phyloP scores from a whole-genome alignment of 1,284 basidiomycete genomes.

The Sphagnurus paluster region DNA sequence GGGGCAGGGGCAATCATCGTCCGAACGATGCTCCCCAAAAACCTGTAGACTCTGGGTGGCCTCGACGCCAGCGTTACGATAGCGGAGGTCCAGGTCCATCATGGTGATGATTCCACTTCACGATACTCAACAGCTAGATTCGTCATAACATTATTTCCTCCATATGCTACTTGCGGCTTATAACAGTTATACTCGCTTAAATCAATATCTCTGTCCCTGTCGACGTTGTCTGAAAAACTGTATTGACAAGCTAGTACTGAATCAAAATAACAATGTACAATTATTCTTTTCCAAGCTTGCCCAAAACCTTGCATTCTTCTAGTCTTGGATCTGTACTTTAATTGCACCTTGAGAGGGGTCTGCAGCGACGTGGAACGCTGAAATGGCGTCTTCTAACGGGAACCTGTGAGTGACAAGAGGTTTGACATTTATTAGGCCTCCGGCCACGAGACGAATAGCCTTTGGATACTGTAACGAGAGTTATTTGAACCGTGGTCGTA shows the following conservation, averaged over 20 bases:
- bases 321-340: constrained; percentile 63
- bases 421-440: constrained; percentile 74
- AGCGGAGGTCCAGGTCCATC: constrained; percentile 25
- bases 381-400: constrained; percentile 71
- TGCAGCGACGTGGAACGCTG: constrained; percentile 78
- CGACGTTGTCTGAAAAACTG: constrained; percentile 2
- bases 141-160: constrained; percentile 2
- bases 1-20: constrained; percentile 38
- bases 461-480: constrained; percentile 62
- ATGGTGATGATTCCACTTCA: constrained; percentile 29
- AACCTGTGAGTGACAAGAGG: constrained; percentile 86
- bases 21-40: constrained; percentile 34
- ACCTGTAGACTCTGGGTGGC: constrained; percentile 61
- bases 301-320: no score
- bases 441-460: constrained; percentile 75
- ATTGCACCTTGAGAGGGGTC: constrained; percentile 67
- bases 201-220: no score
- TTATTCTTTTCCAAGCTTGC: background rate
- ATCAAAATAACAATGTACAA: background rate
- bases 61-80: constrained; percentile 33
- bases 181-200: no score
- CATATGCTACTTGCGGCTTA: background rate
- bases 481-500: background rate
- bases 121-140: constrained; percentile 4
- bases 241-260: constrained; percentile 1